phyloP scores from a whole-genome alignment of 257 asterid species.

The Nicotiana noctiflora region DNA sequence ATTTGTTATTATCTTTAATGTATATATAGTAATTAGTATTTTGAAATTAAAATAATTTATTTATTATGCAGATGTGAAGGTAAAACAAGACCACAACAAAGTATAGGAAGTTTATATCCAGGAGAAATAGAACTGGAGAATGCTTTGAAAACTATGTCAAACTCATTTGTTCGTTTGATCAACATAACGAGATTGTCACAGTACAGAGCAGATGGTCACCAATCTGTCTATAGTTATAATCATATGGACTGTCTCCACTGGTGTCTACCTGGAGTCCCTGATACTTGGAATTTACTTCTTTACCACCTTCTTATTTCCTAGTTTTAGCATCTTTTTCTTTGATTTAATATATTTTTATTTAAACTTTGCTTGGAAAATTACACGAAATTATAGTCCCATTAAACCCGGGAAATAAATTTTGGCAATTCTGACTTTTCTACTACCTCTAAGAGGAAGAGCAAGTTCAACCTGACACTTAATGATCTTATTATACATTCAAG shows the following conservation, averaged over 20 bases:
- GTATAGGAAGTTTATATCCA: neutral
- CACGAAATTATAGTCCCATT: too few species aligned
- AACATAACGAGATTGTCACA: constrained; percentile 23
- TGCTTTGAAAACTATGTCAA: constrained; percentile 16
- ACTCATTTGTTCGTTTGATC: constrained; percentile 16
- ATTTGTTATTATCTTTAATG: neutral
- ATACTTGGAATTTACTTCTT: constrained; percentile 26
- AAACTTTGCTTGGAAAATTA: too few species aligned
- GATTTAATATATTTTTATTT: too few species aligned
- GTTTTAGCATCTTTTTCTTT: neutral
- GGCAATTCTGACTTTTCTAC: too few species aligned
- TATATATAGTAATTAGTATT: neutral
- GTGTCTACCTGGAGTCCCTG: constrained; percentile 34
- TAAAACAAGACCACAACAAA: constrained; percentile 5
- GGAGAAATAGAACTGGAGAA: constrained; percentile 17
- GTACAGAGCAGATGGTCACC: constrained; percentile 24
- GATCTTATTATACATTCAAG: too few species aligned
- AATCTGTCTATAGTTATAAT: constrained; percentile 13
- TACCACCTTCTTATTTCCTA: neutral
- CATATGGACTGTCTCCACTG: constrained; percentile 25
- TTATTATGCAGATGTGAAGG: neutral
- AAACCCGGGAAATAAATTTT: too few species aligned
- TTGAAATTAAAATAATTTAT: neutral
- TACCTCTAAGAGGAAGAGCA: too few species aligned
- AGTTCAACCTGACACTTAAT: too few species aligned